phyloP scores from a whole-genome alignment of 495 filamentous ascomycete species.

The Neurospora sp. region DNA sequence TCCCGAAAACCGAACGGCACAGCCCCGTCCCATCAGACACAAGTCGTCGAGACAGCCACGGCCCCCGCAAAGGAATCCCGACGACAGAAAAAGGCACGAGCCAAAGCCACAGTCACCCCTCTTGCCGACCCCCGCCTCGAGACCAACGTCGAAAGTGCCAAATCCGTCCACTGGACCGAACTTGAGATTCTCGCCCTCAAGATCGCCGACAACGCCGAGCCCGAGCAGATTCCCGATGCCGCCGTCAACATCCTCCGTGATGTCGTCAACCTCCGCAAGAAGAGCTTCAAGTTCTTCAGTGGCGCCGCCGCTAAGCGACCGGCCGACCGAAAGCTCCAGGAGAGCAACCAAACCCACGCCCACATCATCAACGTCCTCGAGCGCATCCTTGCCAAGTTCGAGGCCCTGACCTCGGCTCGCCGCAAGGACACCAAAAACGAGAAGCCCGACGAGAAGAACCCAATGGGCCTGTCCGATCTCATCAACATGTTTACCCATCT shows the following conservation, averaged over 20 bases:
- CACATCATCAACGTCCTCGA: slow-evolving; percentile 21
- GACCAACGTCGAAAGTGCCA: neutral
- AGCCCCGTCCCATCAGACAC: neutral
- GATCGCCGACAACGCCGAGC: slow-evolving; percentile 10
- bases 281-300: slow-evolving; percentile 15
- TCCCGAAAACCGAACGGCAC: neutral
- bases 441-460: neutral
- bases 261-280: slow-evolving; percentile 19
- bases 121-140: neutral
- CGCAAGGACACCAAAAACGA: neutral
- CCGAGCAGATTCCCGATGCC: slow-evolving; percentile 16
- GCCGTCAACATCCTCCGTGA: slow-evolving; percentile 18
- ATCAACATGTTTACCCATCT: slow-evolving; percentile 21
- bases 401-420: slow-evolving; percentile 2
- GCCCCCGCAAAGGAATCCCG: neutral
- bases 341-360: slow-evolving; percentile 13
- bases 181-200: slow-evolving; percentile 13
- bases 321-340: slow-evolving; percentile 7
- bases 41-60: neutral
- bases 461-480: slow-evolving; percentile 8
- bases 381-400: slow-evolving; percentile 13
- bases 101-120: neutral
- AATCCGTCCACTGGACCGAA: slow-evolving; percentile 12
- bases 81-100: slow-evolving; percentile 6
- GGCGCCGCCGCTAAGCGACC: slow-evolving; percentile 4